Percentiles rank a stretch among this genome's conserved stretches.
These are phyloP conservation scores for Fusarium sambucinum DNA, from an alignment of 2,329 filamentous ascomycete species.

Conservation along the genomic window DNA sequence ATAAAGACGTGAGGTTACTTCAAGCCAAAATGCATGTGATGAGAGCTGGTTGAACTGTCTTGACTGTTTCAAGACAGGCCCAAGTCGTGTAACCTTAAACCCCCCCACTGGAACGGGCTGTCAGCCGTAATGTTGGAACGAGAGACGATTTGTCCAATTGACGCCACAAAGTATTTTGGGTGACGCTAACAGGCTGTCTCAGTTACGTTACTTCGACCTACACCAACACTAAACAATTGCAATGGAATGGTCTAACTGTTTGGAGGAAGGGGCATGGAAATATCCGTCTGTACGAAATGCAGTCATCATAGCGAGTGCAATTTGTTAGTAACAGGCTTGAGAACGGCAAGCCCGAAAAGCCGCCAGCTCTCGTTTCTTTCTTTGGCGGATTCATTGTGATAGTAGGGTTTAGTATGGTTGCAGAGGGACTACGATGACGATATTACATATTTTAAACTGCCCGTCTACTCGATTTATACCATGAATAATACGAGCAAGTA, in stretches of 20 bases:
- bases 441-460: neutral
- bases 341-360: neutral
- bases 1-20: neutral
- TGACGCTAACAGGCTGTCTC: neutral
- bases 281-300: neutral
- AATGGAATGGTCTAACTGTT: neutral
- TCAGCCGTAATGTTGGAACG: neutral
- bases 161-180: constrained; percentile 3
- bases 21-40: neutral
- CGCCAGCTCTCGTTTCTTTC: neutral
- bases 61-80: neutral
- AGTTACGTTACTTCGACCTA: constrained; percentile 8
- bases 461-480: neutral
- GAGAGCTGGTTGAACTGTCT: neutral
- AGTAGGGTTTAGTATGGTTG: neutral
- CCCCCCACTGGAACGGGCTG: neutral
- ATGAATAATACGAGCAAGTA: neutral
- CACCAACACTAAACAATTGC: neutral
- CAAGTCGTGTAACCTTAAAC: neutral
- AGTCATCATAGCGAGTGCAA: neutral
- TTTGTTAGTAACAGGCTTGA: neutral
- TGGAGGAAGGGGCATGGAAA: neutral
- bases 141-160: neutral
- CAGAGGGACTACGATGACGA: neutral
- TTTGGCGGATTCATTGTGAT: neutral